Conservation (phyloP, 257 asterid genomes). For the Solanum chmielewskii region DNA sequence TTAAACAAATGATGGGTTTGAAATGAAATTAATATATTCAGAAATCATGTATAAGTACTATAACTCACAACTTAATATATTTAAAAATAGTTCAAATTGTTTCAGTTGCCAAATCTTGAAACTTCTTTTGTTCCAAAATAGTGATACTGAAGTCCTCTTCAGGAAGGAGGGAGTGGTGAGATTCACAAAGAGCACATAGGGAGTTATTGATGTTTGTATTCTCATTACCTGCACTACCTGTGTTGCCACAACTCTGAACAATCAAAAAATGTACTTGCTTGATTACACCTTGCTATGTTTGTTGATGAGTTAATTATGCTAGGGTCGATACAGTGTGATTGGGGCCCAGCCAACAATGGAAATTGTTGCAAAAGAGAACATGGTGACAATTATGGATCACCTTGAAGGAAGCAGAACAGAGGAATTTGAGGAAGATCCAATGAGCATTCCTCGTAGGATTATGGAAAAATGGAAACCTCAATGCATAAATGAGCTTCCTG, state of each 20-base stretch:
- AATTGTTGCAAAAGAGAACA: constrained; percentile 77
- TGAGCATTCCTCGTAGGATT: constrained; percentile 70
- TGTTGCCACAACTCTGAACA: background rate
- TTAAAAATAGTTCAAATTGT: background rate
- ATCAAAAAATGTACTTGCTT: background rate
- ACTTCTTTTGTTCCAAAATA: background rate
- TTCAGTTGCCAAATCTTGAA: background rate
- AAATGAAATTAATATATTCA: background rate
- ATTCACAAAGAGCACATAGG: background rate
- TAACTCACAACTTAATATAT: background rate
- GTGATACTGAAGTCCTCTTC: background rate
- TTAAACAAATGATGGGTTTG: background rate
- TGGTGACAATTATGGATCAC: constrained; percentile 81
- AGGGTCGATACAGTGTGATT: constrained; percentile 91
- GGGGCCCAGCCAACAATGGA: constrained; percentile 98
- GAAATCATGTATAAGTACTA: background rate
- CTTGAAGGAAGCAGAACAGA: constrained; percentile 38
- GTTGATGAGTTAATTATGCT: constrained; percentile 19
- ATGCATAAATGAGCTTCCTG: constrained; percentile 86
- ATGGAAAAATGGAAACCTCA: constrained; percentile 92
- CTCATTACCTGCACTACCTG: background rate
- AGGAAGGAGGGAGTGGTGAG: background rate
- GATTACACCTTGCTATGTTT: constrained; percentile 7
- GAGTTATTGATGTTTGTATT: background rate
- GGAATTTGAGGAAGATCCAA: constrained; percentile 82